Evolutionary conservation across 2,329 filamentous ascomycete species (phyloP), one percentile per base, ranked within the genome.

Genomic region (Allantophomopsis lycopodina): DNA sequence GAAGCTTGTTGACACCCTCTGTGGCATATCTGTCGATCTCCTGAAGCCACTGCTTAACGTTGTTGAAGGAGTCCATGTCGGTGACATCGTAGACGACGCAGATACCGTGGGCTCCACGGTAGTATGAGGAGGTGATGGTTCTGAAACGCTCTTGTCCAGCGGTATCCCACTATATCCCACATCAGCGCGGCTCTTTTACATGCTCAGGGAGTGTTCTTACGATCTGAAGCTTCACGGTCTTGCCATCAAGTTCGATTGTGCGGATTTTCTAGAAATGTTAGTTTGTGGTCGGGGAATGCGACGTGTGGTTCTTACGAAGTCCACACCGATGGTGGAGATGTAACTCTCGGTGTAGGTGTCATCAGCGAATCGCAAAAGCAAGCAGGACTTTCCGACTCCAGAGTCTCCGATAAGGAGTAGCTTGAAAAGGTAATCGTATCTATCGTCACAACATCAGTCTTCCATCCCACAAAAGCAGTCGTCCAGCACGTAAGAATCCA

Each of bases 361-460:
- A 62, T 95, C 91, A 60, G 91, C 91, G 60, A 98, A 98, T 70
- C 91, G 87, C 61, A 98, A 74, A 53, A 98, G 75, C 69, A 98
- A 65, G 69, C 91, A 98, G 60, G 91, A 98, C 82, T 98, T 98
- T 82, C 91, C 91, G 59, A 98, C 91, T 79, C 91, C 91, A 64
- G 91, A 98, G 65, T 98, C 91, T 67, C 91, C 91, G 79, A 98
- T 98, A 72, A 98, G 89, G 66, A 98, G 85, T 52, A 98, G 87
- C 80, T 98, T 98, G 80, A 98, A 98, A 60, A 98, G 87, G 66
- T 98, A 98, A 65, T 98, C 91, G 83, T 98, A 98, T 91, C 91
- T 96, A 60, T 44, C 42, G 38, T 30, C 39, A 44, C 41, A 18
- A 40, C 33, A 47, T 56, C 40, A 55, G 48, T 43, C 40, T 38